Conservation (phyloP, 116 monocot genomes). For the Phalaenopsis hybrid region DNA sequence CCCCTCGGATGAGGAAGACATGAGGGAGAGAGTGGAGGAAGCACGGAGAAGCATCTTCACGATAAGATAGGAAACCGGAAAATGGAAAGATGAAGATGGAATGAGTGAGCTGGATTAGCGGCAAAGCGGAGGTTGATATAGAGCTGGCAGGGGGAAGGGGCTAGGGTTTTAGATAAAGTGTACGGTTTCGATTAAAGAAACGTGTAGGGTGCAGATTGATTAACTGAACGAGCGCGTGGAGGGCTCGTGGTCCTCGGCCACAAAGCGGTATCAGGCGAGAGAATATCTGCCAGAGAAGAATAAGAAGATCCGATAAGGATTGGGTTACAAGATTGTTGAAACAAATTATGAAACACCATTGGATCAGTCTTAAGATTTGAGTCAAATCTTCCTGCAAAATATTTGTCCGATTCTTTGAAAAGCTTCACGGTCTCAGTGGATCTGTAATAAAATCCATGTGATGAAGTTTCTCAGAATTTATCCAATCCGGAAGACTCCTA, state of each 20-base stretch:
- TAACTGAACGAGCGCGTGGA: conserved; percentile 25
- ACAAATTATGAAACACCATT: not conserved
- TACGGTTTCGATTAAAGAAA: conserved; percentile 7
- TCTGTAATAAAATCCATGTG: no score
- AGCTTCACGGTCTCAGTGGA: no score
- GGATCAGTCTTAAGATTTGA: not conserved
- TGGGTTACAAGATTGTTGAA: no score
- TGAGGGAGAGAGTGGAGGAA: conserved; percentile 23
- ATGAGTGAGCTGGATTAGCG: not conserved
- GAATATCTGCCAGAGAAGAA: not conserved
- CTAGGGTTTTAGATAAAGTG: conserved; percentile 5
- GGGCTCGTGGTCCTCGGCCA: conserved; percentile 28
- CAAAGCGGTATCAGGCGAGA: no score
- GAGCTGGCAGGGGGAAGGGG: conserved; percentile 4
- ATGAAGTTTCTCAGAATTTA: no score
- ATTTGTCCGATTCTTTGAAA: no score
- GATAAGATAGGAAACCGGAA: not conserved
- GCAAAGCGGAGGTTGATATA: not conserved
- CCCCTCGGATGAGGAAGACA: conserved; percentile 1
- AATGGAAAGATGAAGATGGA: not conserved
- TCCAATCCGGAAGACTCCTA: no score
- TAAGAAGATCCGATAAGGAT: not conserved
- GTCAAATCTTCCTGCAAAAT: no score
- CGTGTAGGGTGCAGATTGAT: conserved; percentile 14
- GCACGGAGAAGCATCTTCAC: conserved; percentile 39